phyloP scores from a whole-genome alignment of 164 flowering plant species.

The Chloranthus sessilifolius region DNA sequence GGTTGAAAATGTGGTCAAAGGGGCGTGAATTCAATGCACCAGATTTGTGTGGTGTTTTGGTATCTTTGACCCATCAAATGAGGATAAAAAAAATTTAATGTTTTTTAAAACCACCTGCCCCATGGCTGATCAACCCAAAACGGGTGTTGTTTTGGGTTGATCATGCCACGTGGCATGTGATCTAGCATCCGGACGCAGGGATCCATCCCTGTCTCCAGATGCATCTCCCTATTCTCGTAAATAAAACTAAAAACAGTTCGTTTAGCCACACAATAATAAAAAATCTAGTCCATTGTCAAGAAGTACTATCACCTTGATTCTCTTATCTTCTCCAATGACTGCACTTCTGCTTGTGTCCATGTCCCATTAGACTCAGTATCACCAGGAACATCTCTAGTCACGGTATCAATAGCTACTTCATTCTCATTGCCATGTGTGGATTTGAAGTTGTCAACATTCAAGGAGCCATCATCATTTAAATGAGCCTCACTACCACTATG shows the following conservation, averaged over 20 bases:
- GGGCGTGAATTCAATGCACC: no score
- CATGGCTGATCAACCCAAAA: no score
- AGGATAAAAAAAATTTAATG: no score
- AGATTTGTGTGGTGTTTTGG: no score
- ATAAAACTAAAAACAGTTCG: constrained; percentile 1
- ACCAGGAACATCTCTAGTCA: constrained; percentile 11
- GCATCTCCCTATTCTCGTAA: no score
- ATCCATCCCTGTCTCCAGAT: no score
- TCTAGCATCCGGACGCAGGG: no score
- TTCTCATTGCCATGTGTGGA: constrained; percentile 9
- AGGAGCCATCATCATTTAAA: constrained; percentile 4
- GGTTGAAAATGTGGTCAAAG: no score
- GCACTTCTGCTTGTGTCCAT: constrained; percentile 12
- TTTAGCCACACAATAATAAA: constrained; percentile 1
- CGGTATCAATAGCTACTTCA: constrained; percentile 9
- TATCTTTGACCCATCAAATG: no score
- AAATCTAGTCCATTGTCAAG: constrained; percentile 10
- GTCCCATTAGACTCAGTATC: constrained; percentile 7
- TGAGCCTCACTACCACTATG: constrained; percentile 10
- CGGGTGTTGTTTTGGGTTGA: no score
- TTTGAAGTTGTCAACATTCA: constrained; percentile 9
- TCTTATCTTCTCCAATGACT: constrained; percentile 17
- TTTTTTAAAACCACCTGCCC: no score
- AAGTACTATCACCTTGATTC: constrained; percentile 39
- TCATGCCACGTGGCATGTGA: no score